A percentile compares a stretch with the other conserved stretches of the same genome.
Evolutionary conservation across 768 basidiomycete species (phyloP).

Genomic region (Lactarius hengduanensis): DNA sequence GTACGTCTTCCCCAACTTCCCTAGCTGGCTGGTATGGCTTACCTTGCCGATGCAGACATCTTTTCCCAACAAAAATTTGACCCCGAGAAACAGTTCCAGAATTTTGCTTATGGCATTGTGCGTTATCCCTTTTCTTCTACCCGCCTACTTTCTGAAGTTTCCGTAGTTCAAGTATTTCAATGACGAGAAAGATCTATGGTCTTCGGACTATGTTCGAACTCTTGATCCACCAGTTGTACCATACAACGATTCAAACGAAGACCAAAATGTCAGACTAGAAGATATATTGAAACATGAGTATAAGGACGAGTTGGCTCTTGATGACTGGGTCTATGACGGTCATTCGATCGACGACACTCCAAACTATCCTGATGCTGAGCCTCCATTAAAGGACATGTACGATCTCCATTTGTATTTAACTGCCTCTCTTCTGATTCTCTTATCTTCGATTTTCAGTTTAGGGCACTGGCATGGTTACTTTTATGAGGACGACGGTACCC

Average conservation of each 20-base stretch:
- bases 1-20: background rate
- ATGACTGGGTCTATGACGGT: conserved; percentile 23
- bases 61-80: conserved; percentile 31
- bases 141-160: background rate
- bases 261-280: conserved; percentile 16
- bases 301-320: conserved; percentile 8
- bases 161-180: conserved; percentile 20
- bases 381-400: conserved; percentile 21
- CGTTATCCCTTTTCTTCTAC: background rate
- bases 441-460: conserved; percentile 7
- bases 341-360: conserved; percentile 13
- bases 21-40: background rate
- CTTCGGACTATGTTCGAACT: conserved; percentile 1
- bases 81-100: conserved; percentile 28
- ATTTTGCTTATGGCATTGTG: conserved; percentile 30
- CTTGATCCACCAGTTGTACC: background rate
- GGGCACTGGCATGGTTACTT: conserved; percentile 25
- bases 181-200: conserved; percentile 3
- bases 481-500: conserved; percentile 8
- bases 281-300: conserved; percentile 6
- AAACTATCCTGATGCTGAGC: background rate
- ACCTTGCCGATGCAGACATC: conserved; percentile 11
- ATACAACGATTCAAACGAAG: conserved; percentile 16
- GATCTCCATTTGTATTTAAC: background rate
- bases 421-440: background rate